These are phyloP conservation scores for Cercospora sp. DNA, from an alignment of 2,329 filamentous ascomycete species.

Conservation along the genomic window DNA sequence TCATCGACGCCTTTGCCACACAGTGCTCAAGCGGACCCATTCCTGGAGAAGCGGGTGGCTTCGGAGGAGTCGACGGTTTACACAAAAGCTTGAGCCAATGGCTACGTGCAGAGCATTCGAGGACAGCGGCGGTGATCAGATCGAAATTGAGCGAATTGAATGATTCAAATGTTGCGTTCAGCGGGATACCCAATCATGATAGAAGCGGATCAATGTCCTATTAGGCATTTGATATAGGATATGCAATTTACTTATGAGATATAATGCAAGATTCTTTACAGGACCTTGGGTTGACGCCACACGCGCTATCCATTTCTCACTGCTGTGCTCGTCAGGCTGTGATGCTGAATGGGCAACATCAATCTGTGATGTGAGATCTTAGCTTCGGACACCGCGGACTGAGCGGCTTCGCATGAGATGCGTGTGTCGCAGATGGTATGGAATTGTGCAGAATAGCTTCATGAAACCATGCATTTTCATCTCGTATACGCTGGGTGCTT, in stretches of 20 bases:
- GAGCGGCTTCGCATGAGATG: no score
- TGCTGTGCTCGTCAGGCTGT: background rate
- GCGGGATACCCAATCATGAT: background rate
- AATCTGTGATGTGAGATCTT: background rate
- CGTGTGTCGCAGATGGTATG: background rate
- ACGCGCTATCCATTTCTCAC: background rate
- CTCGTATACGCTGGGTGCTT: background rate
- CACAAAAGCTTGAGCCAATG: background rate
- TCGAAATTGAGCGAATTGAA: constrained; percentile 1
- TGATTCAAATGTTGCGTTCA: background rate
- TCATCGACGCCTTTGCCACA: background rate
- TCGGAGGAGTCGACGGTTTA: background rate
- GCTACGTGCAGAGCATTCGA: background rate
- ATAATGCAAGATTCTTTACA: background rate
- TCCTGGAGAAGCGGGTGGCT: background rate
- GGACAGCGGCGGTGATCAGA: background rate
- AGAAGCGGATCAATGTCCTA: background rate
- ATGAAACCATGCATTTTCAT: background rate
- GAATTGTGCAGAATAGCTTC: background rate
- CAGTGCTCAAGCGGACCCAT: background rate
- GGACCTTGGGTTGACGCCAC: background rate
- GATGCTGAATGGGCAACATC: background rate
- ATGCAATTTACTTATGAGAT: background rate
- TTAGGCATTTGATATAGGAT: background rate
- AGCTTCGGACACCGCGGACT: no score